A percentile compares a stretch with the other conserved stretches of the same genome.
Conservation (phyloP, 768 basidiomycete species). For the Pleurotus giganteus region DNA sequence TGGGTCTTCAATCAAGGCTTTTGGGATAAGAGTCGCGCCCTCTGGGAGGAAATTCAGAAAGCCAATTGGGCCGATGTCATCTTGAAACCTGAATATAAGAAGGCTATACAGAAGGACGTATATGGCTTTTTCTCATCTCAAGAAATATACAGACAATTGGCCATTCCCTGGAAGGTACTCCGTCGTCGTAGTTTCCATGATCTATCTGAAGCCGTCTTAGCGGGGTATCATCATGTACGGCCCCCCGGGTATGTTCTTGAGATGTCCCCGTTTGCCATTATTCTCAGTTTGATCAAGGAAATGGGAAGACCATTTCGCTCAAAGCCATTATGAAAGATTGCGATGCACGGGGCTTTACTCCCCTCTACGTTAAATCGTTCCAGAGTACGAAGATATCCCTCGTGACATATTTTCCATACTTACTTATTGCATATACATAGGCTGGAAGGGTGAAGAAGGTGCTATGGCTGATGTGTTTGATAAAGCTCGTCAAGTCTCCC, state of each 20-base stretch:
- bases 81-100: constrained; percentile 68
- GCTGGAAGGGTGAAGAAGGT: constrained; percentile 59
- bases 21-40: constrained; percentile 60
- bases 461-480: constrained; percentile 67
- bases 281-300: constrained; percentile 40
- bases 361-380: constrained; percentile 84
- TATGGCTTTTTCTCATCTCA: constrained; percentile 81
- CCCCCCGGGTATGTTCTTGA: constrained; percentile 54
- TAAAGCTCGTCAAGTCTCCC: constrained; percentile 68
- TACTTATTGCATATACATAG: constrained; percentile 28
- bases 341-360: constrained; percentile 56
- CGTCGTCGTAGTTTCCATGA: not conserved
- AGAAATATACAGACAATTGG: constrained; percentile 65
- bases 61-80: constrained; percentile 77
- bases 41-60: constrained; percentile 63
- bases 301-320: constrained; percentile 82
- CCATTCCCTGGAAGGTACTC: constrained; percentile 80
- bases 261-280: not conserved
- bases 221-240: constrained; percentile 83
- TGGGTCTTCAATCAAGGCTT: constrained; percentile 74
- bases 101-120: constrained; percentile 66
- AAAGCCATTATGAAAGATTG: constrained; percentile 81
- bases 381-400: constrained; percentile 41
- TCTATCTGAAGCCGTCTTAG: constrained; percentile 30
- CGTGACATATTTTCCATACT: not conserved